These are phyloP conservation scores for Blastocystis sp. DNA, from an alignment of 352 stramenopile species.

Conservation along the genomic window DNA sequence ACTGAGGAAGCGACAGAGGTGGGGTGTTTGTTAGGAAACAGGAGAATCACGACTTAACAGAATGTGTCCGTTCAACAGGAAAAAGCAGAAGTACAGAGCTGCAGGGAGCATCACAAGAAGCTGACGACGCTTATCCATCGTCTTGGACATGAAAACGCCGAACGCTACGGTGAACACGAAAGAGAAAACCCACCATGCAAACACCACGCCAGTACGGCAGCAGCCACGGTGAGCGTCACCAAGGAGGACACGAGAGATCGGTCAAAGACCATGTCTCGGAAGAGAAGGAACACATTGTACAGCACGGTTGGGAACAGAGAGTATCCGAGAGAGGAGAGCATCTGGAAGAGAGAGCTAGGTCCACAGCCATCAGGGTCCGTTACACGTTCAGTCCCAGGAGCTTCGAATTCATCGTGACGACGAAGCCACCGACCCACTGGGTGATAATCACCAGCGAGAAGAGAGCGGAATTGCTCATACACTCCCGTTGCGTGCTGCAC, in stretches of 20 bases:
- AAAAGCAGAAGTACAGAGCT: background rate
- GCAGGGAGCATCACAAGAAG: background rate
- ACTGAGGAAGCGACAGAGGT: too few relatives aligned
- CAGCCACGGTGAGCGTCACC: background rate
- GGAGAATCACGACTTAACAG: background rate
- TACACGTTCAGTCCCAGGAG: constrained; percentile 10
- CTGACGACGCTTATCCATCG: background rate
- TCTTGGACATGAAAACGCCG: background rate
- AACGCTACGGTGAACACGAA: background rate
- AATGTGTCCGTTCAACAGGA: background rate
- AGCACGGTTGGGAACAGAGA: background rate
- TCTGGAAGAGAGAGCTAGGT: background rate
- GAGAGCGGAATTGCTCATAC: too few relatives aligned
- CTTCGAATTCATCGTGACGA: background rate
- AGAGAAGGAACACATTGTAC: background rate
- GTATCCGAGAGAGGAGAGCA: background rate
- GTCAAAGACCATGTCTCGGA: background rate
- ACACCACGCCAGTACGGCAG: background rate
- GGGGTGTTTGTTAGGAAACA: background rate
- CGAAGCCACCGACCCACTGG: background rate
- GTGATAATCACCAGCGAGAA: background rate
- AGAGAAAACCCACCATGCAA: background rate
- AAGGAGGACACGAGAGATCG: background rate
- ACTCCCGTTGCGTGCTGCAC: too few relatives aligned
- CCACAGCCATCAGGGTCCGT: background rate